Conservation (phyloP, 192 early-diverging fungal species). For the Backusella australiensis region DNA sequence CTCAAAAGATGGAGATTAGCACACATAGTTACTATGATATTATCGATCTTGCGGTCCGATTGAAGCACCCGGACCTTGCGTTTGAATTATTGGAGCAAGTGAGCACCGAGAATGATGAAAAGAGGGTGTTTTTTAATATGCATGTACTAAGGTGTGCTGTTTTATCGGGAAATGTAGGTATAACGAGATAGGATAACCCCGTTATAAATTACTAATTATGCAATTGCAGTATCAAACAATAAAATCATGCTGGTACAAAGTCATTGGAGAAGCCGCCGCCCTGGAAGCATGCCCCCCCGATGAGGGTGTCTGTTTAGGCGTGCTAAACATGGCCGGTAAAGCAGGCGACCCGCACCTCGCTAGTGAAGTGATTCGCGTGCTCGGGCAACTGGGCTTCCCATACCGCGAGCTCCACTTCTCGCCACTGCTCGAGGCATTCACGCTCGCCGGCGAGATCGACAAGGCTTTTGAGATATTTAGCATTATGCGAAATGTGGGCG, state of each 20-base stretch:
- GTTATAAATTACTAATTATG: neutral
- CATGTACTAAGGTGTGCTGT: slow-evolving; percentile 38
- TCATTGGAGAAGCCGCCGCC: slow-evolving; percentile 15
- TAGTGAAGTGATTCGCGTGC: slow-evolving; percentile 38
- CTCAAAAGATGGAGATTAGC: slow-evolving; percentile 29
- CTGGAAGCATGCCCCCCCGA: slow-evolving; percentile 34
- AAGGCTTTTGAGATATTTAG: slow-evolving; percentile 55
- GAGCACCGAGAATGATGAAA: slow-evolving; percentile 19
- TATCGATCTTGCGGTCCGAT: slow-evolving; percentile 34
- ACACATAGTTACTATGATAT: slow-evolving; percentile 23
- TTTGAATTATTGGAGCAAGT: slow-evolving; percentile 39
- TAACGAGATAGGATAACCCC: neutral
- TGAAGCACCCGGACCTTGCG: slow-evolving; percentile 33
- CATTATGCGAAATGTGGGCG: slow-evolving; percentile 51
- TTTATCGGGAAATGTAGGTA: slow-evolving; percentile 38
- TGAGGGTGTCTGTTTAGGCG: slow-evolving; percentile 43
- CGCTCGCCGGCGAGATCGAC: slow-evolving; percentile 42
- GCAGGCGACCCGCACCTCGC: slow-evolving; percentile 36
- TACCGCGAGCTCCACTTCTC: slow-evolving; percentile 54
- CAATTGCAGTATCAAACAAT: slow-evolving; percentile 36
- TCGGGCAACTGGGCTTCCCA: slow-evolving; percentile 35
- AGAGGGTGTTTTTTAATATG: slow-evolving; percentile 29
- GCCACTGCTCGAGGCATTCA: slow-evolving; percentile 58
- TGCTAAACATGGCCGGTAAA: slow-evolving; percentile 41
- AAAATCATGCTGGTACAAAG: slow-evolving; percentile 44